phyloP scores from a whole-genome alignment of 768 basidiomycete species.

The Myochromella boudieri region DNA sequence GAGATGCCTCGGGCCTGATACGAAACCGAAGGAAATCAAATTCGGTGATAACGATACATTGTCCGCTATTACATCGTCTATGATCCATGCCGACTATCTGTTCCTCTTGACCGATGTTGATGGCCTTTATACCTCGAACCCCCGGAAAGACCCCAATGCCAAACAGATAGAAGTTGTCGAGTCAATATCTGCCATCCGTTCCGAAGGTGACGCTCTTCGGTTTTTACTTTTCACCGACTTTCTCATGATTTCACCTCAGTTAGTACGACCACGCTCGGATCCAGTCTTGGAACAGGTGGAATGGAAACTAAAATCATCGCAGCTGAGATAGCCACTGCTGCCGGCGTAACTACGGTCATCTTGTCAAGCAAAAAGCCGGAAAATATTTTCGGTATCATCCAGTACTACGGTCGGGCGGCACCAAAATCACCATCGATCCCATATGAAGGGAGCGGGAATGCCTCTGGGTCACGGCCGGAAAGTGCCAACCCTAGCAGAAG shows the following conservation, averaged over 20 bases:
- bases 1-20: neutral
- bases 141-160: conserved; percentile 84
- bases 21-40: conserved; percentile 88
- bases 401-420: conserved; percentile 55
- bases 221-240: neutral
- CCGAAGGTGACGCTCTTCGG: conserved; percentile 57
- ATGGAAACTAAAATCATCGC: conserved; percentile 99
- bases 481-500: conserved; percentile 18
- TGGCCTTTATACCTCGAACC: conserved; percentile 93
- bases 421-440: conserved; percentile 34
- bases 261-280: conserved; percentile 89
- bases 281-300: conserved; percentile 92
- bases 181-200: conserved; percentile 78
- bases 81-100: conserved; percentile 97
- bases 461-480: conserved; percentile 5
- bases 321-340: conserved; percentile 94
- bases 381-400: conserved; percentile 78
- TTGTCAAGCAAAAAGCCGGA: conserved; percentile 79
- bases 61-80: conserved; percentile 94
- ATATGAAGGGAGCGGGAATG: conserved; percentile 28
- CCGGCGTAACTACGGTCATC: conserved; percentile 91
- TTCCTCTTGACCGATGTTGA: conserved; percentile 97
- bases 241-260: conserved; percentile 45
- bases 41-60: conserved; percentile 99
- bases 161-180: conserved; percentile 78